These are phyloP conservation scores for Krasilnikovozyma curviuscula DNA, from an alignment of 768 basidiomycete species.

Conservation along the genomic window DNA sequence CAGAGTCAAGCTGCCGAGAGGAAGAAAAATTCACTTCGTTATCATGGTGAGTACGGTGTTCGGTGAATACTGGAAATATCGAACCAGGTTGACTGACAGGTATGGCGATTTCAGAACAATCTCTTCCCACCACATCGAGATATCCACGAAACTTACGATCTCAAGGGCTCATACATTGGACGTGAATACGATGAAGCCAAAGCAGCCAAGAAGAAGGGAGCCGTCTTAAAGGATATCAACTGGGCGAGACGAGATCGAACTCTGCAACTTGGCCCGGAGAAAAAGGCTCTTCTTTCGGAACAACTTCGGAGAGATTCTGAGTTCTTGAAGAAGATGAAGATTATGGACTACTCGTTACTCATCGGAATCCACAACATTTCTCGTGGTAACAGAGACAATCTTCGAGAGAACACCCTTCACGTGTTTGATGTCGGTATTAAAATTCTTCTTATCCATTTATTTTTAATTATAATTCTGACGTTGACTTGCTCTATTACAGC, in stretches of 20 bases:
- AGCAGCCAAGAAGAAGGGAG: slow-evolving; percentile 53
- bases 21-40: slow-evolving; percentile 92
- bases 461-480: too few relatives aligned
- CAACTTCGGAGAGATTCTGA: slow-evolving; percentile 75
- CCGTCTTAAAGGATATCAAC: slow-evolving; percentile 87
- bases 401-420: slow-evolving; percentile 72
- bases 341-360: slow-evolving; percentile 93
- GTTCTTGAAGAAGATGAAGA: slow-evolving; percentile 56
- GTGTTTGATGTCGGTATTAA: slow-evolving; percentile 70
- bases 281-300: slow-evolving; percentile 71
- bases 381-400: slow-evolving; percentile 76
- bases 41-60: slow-evolving; percentile 42
- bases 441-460: too few relatives aligned
- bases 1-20: slow-evolving; percentile 84
- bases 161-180: slow-evolving; percentile 86
- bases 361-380: slow-evolving; percentile 85
- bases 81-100: not conserved
- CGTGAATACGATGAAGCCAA: slow-evolving; percentile 72
- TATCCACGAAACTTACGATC: slow-evolving; percentile 90
- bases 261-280: slow-evolving; percentile 89
- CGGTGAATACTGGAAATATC: not conserved
- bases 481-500: slow-evolving; percentile 30
- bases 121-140: slow-evolving; percentile 94
- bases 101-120: slow-evolving; percentile 58
- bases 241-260: slow-evolving; percentile 66